Conservation (phyloP, 2,329 filamentous ascomycete genomes). For the Fusarium beomiforme region DNA sequence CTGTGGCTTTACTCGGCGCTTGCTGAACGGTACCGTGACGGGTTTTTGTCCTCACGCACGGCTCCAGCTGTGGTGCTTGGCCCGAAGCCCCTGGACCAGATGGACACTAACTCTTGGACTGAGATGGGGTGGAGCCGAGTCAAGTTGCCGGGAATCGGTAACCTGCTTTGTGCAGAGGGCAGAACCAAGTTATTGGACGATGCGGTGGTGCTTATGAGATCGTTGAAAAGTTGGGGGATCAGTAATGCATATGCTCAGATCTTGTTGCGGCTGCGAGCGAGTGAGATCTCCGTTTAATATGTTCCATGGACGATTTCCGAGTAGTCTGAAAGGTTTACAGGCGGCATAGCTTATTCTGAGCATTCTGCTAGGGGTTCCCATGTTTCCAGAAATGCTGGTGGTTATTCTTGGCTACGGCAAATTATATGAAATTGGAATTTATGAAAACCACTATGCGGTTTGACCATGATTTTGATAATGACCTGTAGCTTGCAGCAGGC, state of each 20-base stretch:
- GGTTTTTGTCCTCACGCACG: background rate
- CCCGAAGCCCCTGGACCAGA: background rate
- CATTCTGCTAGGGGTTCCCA: background rate
- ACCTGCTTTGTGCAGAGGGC: background rate
- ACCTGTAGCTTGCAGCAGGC: background rate
- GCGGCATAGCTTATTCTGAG: rapidly evolving
- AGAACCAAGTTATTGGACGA: background rate
- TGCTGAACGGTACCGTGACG: background rate
- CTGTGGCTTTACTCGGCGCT: constrained; percentile 10
- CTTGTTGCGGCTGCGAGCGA: background rate
- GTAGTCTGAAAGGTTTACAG: background rate
- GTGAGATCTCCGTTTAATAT: background rate
- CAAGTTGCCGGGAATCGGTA: background rate
- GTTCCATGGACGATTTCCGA: background rate
- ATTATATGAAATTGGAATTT: too few relatives aligned
- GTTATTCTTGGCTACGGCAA: too few relatives aligned
- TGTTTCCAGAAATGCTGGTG: too few relatives aligned
- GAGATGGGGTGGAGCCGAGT: constrained; percentile 10
- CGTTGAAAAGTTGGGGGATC: constrained; percentile 1
- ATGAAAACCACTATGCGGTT: too few relatives aligned
- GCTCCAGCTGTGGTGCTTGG: constrained; percentile 1
- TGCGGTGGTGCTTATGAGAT: constrained; percentile 1
- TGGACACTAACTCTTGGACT: background rate
- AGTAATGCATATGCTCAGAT: constrained; percentile 2
- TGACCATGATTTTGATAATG: background rate